Evolutionary conservation across 2,329 filamentous ascomycete species (phyloP).

Genomic region (Verticillium zaregamsianum): DNA sequence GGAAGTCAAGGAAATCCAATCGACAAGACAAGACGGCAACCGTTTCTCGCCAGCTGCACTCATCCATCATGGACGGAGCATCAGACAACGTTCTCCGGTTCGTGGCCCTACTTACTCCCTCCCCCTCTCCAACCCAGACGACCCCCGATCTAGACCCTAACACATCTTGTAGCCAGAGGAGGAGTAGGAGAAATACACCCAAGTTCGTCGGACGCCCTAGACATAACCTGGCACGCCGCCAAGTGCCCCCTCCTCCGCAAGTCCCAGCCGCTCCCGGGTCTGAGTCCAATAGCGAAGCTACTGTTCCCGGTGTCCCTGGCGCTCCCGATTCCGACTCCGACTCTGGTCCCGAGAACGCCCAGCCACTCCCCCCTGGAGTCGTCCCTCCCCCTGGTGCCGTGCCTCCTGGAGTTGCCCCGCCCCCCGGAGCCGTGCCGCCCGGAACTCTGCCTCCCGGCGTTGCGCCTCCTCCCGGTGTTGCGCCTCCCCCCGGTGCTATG

Average conservation of each 20-base stretch:
- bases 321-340: not conserved
- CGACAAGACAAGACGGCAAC: not conserved
- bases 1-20: not conserved
- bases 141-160: not conserved
- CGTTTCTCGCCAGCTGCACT: not conserved
- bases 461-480: not conserved
- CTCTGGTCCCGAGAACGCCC: not conserved
- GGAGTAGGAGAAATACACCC: not conserved
- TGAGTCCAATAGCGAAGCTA: not conserved
- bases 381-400: not conserved
- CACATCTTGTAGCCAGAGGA: not conserved
- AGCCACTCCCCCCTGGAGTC: not conserved
- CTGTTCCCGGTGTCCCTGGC: not conserved
- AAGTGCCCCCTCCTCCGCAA: not conserved
- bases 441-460: not conserved
- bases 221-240: not conserved
- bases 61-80: not conserved
- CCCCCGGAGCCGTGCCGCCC: not conserved
- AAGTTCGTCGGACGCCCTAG: not conserved
- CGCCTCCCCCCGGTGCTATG: not conserved
- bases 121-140: too few species aligned
- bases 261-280: not conserved
- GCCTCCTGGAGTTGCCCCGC: not conserved
- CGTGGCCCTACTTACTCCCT: not conserved
- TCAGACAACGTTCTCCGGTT: not conserved